These are phyloP conservation scores for Pleurotus platypus DNA, from an alignment of 768 basidiomycete species.

Conservation along the genomic window DNA sequence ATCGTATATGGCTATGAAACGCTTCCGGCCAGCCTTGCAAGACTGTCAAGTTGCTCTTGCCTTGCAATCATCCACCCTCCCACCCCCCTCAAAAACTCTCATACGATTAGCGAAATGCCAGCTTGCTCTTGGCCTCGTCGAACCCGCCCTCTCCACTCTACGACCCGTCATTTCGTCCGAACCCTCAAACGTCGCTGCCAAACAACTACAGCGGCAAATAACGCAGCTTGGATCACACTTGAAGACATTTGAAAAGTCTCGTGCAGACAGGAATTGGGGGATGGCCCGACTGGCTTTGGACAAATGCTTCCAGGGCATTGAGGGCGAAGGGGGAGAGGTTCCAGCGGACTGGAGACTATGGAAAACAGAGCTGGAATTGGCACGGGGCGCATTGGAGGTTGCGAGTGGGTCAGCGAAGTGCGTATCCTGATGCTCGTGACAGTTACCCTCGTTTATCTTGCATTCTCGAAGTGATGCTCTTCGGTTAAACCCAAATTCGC, in stretches of 20 bases:
- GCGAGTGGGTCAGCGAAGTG: slow-evolving; percentile 75
- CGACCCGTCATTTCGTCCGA: slow-evolving; percentile 60
- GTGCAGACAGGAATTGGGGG: slow-evolving; percentile 64
- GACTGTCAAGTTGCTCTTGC: slow-evolving; percentile 77
- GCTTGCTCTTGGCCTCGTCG: slow-evolving; percentile 68
- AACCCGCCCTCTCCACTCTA: slow-evolving; percentile 64
- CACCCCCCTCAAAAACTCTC: slow-evolving; percentile 64
- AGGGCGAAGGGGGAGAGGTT: slow-evolving; percentile 70
- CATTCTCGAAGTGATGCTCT: slow-evolving; percentile 59
- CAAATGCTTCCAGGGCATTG: slow-evolving; percentile 68
- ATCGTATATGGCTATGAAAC: slow-evolving; percentile 78
- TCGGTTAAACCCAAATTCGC: slow-evolving; percentile 66
- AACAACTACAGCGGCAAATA: slow-evolving; percentile 60
- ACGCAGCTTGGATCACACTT: slow-evolving; percentile 62
- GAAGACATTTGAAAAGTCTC: slow-evolving; percentile 56
- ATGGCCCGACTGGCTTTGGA: slow-evolving; percentile 79
- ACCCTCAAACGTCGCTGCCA: slow-evolving; percentile 53
- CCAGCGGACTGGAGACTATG: slow-evolving; percentile 80
- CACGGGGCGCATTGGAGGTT: slow-evolving; percentile 67
- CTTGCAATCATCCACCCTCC: slow-evolving; percentile 55
- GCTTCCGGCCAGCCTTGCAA: slow-evolving; percentile 66
- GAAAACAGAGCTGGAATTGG: slow-evolving; percentile 76
- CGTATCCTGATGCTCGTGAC: slow-evolving; percentile 22
- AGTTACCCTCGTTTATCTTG: slow-evolving; percentile 1
- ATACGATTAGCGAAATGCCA: slow-evolving; percentile 83